Evolutionary conservation across 2,329 filamentous ascomycete genomes (phyloP), one percentile per base, ranked within the genome.

Genomic region (Aspergillus sp.): DNA sequence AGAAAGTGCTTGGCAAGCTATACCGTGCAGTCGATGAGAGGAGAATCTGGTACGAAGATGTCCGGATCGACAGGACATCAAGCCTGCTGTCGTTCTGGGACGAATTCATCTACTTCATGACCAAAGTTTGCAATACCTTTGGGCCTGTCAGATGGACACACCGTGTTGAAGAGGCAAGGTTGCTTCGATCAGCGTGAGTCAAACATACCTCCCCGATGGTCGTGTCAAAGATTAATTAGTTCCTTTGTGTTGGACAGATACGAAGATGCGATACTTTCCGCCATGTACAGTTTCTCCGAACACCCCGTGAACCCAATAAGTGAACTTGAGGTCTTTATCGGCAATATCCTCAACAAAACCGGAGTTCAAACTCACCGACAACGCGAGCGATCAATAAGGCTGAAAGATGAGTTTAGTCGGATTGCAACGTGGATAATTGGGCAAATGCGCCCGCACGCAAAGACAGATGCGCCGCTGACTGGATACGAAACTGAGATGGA

Each of bases 1-100:
- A 79, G 0, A 88, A 87, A 51, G 71, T 85, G 0, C 74, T 93
- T 0, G 88, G 88, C 0, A 65, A 74, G 5, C 70, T 94, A 0
- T 93, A 86, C 58, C 79, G 86, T 2, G 77, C 74, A 0, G 82
- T 94, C 8, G 81, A 94, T 52, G 88, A 93, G 61, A 72, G 74
- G 37, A 74, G 76, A 41, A 85, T 90, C 35, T 60, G 46, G 51
- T 50, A 35, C 13, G 33, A 51, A 4, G 43, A 56, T 27, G 36
- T 60, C 12, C 45, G 43, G 9, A 39, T 39, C 13, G 10, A 46
- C 32, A 12, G 27, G 27, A 35, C n/a, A 7, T 33, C 33, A 3
- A 40, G 41, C 34, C 44, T 48, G 5, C 40, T 10, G 12, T 39
- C 38, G 11, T 57, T 48, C 11, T 57, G 50, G 54, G 35, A 42